Evolutionary conservation across 371 early-diverging fungal species (phyloP), one percentile per base, ranked within the genome.

Genomic region (Mucor sp.): DNA sequence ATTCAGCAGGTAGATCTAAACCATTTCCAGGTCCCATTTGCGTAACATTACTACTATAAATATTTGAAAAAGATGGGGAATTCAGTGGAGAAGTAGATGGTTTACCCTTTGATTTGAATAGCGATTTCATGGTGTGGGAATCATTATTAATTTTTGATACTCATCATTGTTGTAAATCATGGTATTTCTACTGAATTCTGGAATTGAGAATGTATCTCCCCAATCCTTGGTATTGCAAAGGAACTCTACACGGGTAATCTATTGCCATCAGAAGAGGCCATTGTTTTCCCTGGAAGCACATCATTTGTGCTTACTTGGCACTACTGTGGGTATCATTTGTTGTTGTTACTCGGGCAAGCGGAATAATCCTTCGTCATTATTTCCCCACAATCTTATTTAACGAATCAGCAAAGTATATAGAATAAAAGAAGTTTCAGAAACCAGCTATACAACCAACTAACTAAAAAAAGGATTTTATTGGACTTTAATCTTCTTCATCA

Each of bases 401-500:
- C 47, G 9, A 47, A 47, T 47, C 47, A 47, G n/a, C 6, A 9
- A 21, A n/a, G 2, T 8, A 9, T 8, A 9, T 47, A 47, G 23
- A 44, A 44, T 2, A 44, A 44, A 19, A 44, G 44, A 35, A 35
- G 37, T 12, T 35, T 12, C 3, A 35, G 37, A 47, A 47, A 21
- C 47, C n/a, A 9, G 21, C 19, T 8, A 21, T 8, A 21, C 19
- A 21, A 19, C 47, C 19, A 21, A 19, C 47, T 47, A 44, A 44
- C 47, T 44, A 47, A 47, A 47, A 47, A 6, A 47, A 19, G 47
- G 21, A 41, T 50, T 55, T 65, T 66, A 61, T 23, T 63, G 59
- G 50, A 44, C n/a, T 21, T 47, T 9, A 47, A 23, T 63, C 60
- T 44, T 74, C 74, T 17, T 68, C 64, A 8, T 70, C 70, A 23